Base-by-base conservation (phyloP, 495 filamentous ascomycete genomes). In the Xeromyces bisporus region DNA sequence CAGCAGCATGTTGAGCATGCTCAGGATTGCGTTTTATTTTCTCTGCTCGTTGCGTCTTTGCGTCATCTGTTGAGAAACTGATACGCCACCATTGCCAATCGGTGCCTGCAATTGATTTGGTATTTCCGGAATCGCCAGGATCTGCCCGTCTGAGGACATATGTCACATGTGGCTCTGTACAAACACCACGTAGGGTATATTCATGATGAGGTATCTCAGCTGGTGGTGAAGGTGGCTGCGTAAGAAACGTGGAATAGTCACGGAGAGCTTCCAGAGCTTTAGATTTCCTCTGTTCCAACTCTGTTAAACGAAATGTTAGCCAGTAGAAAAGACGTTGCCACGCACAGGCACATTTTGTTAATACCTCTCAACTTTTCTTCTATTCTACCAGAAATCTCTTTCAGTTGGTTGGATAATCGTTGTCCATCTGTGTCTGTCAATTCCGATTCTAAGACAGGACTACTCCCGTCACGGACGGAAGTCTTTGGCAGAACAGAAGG, bases 41-140 rank as follows among this genome's bases (percentile, higher is more conserved):
- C 28, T 58, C 36, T 37, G 51, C 44, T 42, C 51, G 55, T 15
- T 46, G 45, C 10, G 47, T 46, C 38, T 60, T 64, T 13, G 55
- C 55, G 36, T 67, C 63, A 10, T 60, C 60, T 13, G 48, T 42
- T 2, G 63, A 62, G 39, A 61, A 71, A 33, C 58, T 62, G 36
- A 66, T 54, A 11, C 64, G 65, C 67, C 66, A 71, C 67, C 66
- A 71, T 32, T 70, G 58, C 46, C 55, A 60, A 17, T 54, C 51
- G 7, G 41, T 28, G n/a, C 43, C 28, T 28, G 26, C 31, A 13
- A 24, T 32, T 18, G 14, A 15, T 32, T 48, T 45, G n/a, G 41
- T 15, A 18, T 52, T 35, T 6, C 28, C 26, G 7, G 35, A 17
- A 3, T 20, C 28, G 21, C 20, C 31, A 7, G 40, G 3, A 5